Conservation (phyloP, 78 protist genomes). For the slime mould (Dictyostelium discoideum) region DNA sequence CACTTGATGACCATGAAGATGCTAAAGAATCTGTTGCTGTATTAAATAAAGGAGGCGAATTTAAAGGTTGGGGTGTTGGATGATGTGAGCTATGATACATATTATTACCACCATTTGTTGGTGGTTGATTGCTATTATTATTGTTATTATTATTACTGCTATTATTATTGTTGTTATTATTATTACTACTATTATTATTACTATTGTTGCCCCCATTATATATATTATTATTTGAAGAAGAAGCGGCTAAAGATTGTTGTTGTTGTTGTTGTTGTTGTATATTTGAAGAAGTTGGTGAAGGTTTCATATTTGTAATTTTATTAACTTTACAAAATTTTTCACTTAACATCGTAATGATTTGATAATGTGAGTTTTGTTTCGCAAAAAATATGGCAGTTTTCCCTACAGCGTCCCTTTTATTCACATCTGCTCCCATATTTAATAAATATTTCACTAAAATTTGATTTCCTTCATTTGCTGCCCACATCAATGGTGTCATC, state of each 20-base stretch:
- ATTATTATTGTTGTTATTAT: not conserved
- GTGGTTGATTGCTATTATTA: not conserved
- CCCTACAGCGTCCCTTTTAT: conserved; percentile 5
- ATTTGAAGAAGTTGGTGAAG: not conserved
- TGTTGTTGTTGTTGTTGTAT: no score
- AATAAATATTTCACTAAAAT: conserved; percentile 11
- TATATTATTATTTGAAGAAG: not conserved
- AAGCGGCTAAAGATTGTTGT: not conserved
- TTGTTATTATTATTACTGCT: not conserved
- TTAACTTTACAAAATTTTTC: conserved; percentile 60
- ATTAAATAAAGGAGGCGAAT: not conserved
- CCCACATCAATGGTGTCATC: conserved; percentile 72
- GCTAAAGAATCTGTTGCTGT: conserved; percentile 39
- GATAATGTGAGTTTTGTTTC: not conserved
- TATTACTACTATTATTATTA: not conserved
- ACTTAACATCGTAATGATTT: conserved; percentile 11
- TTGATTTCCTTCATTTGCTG: conserved; percentile 54
- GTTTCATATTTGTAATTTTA: conserved; percentile 27
- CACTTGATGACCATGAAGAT: conserved; percentile 63
- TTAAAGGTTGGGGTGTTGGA: not conserved
- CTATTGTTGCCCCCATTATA: not conserved
- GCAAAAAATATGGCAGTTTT: conserved; percentile 57
- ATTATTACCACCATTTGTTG: not conserved
- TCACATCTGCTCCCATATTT: conserved; percentile 55
- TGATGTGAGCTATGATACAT: not conserved